Evolutionary conservation across 2,329 filamentous ascomycete species (phyloP), one percentile per base, ranked within the genome.

Genomic region (Ophiosphaerella narmari): DNA sequence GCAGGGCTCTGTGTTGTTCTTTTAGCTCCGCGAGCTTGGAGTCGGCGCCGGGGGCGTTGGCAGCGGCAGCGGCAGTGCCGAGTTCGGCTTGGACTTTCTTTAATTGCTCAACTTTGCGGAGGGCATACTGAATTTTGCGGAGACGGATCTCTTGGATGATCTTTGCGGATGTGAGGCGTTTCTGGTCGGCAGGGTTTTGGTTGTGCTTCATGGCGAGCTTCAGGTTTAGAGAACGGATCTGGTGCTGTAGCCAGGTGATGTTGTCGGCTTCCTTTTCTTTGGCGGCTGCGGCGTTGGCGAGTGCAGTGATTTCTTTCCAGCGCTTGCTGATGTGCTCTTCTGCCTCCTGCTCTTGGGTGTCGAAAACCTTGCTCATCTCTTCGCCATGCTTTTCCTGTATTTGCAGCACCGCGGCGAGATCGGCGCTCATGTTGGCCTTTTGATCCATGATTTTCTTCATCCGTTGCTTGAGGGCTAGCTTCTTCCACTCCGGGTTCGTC

Each of bases 341-440:
- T 1, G 54, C 57, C 26, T 55, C 53, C 32, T 55, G 38, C 33
- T 66, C 44, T 23, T 57, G 54, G 36, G 59, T 53, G 43, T 63
- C 45, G 9, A 54, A 34, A 26, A 53, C 52, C 50, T 51, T 37
- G 45, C 52, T 24, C 46, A 67, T 68, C 29, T 50, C 43, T 1
- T 26, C 50, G 11, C 67, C 72, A 34, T 65, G 68, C 39, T 73
- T 60, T 36, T 79, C 72, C 60, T 83, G 80, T 52, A 80, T 75
- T 7, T 38, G 51, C 43, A 86, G 65, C 3, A 85, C 82, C 16
- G 81, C 79, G 1, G 83, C 82, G 21, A 85, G 66, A 62, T 87
- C 85, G 5, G 83, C 84, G 16, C 85, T 77, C 37, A 76, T 79
- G 48, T 84, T 86, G n/a, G 82, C 83, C 66, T 83, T 85, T 66